Evolutionary conservation across 2,329 filamentous ascomycete species (phyloP), one percentile per base, ranked within the genome.

Genomic region (Calonectria fujianensis): DNA sequence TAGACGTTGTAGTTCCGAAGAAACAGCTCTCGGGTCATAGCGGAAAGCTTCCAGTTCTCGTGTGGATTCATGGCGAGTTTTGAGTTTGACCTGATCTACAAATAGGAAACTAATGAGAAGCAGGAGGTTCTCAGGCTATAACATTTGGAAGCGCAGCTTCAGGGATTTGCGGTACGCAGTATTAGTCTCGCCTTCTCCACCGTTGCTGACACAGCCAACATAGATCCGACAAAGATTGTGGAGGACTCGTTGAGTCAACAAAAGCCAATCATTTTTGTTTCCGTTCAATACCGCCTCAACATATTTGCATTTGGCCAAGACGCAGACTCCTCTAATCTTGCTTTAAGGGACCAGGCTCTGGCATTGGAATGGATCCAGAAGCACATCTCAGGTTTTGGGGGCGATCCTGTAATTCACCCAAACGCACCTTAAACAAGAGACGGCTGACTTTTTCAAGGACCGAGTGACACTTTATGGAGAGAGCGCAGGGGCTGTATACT

Each of bases 401-500:
- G 83, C 18, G 76, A 83, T 71, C 76, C 78, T 45, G 80, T 81
- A 57, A 20, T 24, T 35, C 27, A 14, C 20, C 18, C 1, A 1
- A 41, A 11, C 24, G 4, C 20, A 7, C 10, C 18, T 27, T 5
- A 20, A 14, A 27, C 1, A 18, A 9, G 1, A 16, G 10, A 3
- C 18, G 18, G 18, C 41, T 54, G 18, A 65, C n/a, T 27, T 11
- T 1, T 65, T 31, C 5, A 41, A 87, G 84, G 54, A 81, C 8
- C 84, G 85, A 32, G 85, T 88, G 35, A 88, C 86, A 0, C 77
- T 88, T 0, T 82, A 83, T 3, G 87, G 87, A 8, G 87, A 88
- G 74, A 88, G 87, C 72, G 87, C 87, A 1, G 87, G 87, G 1
- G 87, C 84, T 3, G 83, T 88, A 13, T 88, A 88, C 57, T 83